A percentile compares a stretch with the other conserved stretches of the same genome.
phyloP scores from a whole-genome alignment of 805 yeast species.

The Kuraishia cidri region DNA sequence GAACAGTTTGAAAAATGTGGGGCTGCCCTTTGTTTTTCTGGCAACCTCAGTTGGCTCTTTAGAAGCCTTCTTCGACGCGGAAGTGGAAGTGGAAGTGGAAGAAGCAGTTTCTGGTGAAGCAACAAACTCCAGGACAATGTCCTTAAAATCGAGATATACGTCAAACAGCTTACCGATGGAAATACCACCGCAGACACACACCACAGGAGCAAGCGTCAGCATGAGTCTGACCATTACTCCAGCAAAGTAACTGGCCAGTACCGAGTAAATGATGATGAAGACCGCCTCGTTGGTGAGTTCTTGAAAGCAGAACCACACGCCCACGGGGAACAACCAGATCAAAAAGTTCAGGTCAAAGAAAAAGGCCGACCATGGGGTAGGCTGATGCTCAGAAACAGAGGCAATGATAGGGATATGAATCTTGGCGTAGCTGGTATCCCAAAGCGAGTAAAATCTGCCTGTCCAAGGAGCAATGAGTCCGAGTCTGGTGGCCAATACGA shows the following conservation, averaged over 20 bases:
- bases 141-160: constrained; percentile 59
- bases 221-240: constrained; percentile 99
- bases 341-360: constrained; percentile 89
- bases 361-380: constrained; percentile 99
- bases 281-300: constrained; percentile 89
- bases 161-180: constrained; percentile 82
- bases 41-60: not conserved
- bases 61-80: not conserved
- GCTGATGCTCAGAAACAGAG: constrained; percentile 98
- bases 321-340: constrained; percentile 98
- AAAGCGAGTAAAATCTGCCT: constrained; percentile 94
- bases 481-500: constrained; percentile 73
- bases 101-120: not conserved
- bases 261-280: constrained; percentile 84
- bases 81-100: constrained; percentile 1
- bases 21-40: constrained; percentile 8
- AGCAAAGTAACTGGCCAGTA: constrained; percentile 93
- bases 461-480: constrained; percentile 99
- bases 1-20: constrained; percentile 27
- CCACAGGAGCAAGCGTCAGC: constrained; percentile 93
- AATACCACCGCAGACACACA: constrained; percentile 88
- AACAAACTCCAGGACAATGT: constrained; percentile 2
- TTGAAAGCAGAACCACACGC: constrained; percentile 83
- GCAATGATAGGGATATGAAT: constrained; percentile 98
- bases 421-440: constrained; percentile 98